phyloP scores from a whole-genome alignment of 768 basidiomycete genomes.

The Trametes gibbosa region DNA sequence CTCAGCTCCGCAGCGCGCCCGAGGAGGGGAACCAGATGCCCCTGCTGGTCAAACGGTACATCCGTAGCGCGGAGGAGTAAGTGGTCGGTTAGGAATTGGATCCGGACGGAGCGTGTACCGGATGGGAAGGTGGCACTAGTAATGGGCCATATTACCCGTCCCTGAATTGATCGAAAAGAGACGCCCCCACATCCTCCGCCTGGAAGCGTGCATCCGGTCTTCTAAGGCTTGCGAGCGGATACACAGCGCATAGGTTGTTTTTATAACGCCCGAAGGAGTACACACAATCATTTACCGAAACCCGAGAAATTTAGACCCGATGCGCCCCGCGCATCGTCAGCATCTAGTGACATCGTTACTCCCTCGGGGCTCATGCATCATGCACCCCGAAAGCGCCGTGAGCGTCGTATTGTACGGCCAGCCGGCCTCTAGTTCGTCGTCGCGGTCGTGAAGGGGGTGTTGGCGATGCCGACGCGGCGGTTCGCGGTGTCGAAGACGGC shows the following conservation, averaged over 20 bases:
- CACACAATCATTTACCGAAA: no score
- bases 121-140: no score
- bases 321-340: no score
- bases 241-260: no score
- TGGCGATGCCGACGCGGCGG: slow-evolving; percentile 54
- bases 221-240: no score
- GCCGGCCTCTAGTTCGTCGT: slow-evolving; percentile 33
- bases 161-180: no score
- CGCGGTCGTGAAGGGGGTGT: slow-evolving; percentile 45
- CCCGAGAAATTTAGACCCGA: no score
- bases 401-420: not conserved
- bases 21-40: slow-evolving; percentile 11
- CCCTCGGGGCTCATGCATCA: not conserved
- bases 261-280: no score
- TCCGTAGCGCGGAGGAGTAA: not conserved
- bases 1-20: slow-evolving; percentile 18
- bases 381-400: not conserved
- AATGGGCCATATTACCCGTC: no score
- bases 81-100: not conserved
- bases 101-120: not conserved
- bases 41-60: not conserved
- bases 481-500: slow-evolving; percentile 60
- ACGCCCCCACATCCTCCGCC: no score
- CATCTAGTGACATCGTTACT: no score
- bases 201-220: no score